A percentile compares a stretch with the other conserved stretches of the same genome.
phyloP scores from a whole-genome alignment of 2,329 filamentous ascomycete genomes.

The Hawksworthiomyces lignivorus region DNA sequence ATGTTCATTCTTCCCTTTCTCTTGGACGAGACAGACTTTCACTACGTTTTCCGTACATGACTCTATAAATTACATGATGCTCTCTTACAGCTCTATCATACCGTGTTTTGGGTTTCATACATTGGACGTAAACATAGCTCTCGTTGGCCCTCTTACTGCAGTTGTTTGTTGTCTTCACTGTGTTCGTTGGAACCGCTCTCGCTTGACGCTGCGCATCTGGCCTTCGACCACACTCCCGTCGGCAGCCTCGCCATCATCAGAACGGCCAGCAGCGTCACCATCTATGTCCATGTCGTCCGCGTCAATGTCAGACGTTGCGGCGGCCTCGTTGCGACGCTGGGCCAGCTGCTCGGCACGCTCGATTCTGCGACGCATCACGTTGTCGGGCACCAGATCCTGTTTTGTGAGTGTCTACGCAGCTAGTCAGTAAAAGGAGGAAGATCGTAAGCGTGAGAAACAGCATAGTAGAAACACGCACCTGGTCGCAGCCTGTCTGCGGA shows the following conservation, averaged over 20 bases:
- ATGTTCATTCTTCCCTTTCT: no score
- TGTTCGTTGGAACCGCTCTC: constrained; percentile 15
- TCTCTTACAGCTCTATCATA: no score
- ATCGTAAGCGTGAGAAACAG: neutral
- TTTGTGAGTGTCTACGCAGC: constrained; percentile 32
- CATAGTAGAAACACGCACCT: constrained; percentile 32
- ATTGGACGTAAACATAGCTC: no score
- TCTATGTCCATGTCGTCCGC: constrained; percentile 28
- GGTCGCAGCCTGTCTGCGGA: constrained; percentile 56
- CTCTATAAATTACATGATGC: no score
- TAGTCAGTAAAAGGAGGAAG: constrained; percentile 3
- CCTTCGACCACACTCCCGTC: constrained; percentile 15
- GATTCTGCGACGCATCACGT: constrained; percentile 49
- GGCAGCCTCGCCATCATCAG: neutral
- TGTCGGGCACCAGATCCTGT: constrained; percentile 49
- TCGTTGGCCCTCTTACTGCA: no score
- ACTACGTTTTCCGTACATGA: no score
- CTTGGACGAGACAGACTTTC: no score
- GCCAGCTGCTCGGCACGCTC: constrained; percentile 42
- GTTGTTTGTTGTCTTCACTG: no score
- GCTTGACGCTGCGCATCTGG: constrained; percentile 18
- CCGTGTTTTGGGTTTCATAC: no score
- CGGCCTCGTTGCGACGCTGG: constrained; percentile 30
- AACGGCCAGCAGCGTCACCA: constrained; percentile 8
- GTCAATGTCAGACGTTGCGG: constrained; percentile 30